Conservation (phyloP, 805 yeast species). For the Candida vaughaniae region DNA sequence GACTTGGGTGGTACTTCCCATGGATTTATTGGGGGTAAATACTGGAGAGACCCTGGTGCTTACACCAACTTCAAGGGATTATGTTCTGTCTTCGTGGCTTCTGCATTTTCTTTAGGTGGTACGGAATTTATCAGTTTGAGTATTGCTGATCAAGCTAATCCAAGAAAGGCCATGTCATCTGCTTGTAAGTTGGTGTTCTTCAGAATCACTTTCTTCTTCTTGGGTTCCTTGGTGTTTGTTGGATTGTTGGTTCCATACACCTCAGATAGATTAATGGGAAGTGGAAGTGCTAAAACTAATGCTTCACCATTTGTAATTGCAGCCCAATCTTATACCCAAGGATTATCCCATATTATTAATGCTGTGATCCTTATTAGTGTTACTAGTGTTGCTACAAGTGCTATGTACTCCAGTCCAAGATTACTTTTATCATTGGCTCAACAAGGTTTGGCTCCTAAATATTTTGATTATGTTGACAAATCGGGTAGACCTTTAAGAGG, state of each 20-base stretch:
- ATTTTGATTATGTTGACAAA: slow-evolving; percentile 41
- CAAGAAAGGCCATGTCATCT: slow-evolving; percentile 37
- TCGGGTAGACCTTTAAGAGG: slow-evolving; percentile 42
- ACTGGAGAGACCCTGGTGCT: slow-evolving; percentile 42
- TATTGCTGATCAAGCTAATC: slow-evolving; percentile 39
- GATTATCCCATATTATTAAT: slow-evolving; percentile 41
- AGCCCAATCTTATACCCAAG: slow-evolving; percentile 38
- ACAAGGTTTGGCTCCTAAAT: slow-evolving; percentile 41
- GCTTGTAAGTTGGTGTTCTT: slow-evolving; percentile 42
- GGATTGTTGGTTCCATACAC: slow-evolving; percentile 40
- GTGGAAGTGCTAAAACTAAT: slow-evolving; percentile 28
- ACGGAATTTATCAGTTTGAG: slow-evolving; percentile 40
- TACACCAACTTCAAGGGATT: slow-evolving; percentile 40
- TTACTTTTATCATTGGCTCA: slow-evolving; percentile 42
- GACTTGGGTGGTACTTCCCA: slow-evolving; percentile 37
- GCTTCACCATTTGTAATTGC: slow-evolving; percentile 46
- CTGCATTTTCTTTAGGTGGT: slow-evolving; percentile 41
- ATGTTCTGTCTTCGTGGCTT: slow-evolving; percentile 38
- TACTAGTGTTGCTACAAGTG: slow-evolving; percentile 42
- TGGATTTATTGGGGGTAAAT: slow-evolving; percentile 41
- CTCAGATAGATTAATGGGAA: slow-evolving; percentile 34
- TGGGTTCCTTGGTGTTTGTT: slow-evolving; percentile 39
- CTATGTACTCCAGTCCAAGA: slow-evolving; percentile 43
- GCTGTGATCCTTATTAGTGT: slow-evolving; percentile 41
- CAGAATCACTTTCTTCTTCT: slow-evolving; percentile 36